These are phyloP conservation scores for Mycena amicta DNA, from an alignment of 768 basidiomycete species.

Conservation along the genomic window DNA sequence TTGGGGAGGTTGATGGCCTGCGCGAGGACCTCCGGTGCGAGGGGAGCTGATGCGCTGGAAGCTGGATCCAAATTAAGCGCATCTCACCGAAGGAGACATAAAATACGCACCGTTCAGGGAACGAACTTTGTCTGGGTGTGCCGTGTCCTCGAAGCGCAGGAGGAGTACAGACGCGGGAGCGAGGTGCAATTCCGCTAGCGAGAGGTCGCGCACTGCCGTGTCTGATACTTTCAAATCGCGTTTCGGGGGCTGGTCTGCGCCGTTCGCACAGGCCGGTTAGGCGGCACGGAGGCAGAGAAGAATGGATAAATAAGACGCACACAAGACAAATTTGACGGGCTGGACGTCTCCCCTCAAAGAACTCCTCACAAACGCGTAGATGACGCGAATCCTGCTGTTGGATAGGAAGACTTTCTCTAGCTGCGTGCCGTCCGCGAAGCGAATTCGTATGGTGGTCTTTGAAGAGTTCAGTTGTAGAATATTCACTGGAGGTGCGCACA, in stretches of 20 bases:
- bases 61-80: slow-evolving; percentile 38
- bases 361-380: slow-evolving; percentile 83
- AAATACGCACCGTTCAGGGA: slow-evolving; percentile 62
- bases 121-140: slow-evolving; percentile 13
- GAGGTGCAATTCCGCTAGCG: slow-evolving; percentile 69
- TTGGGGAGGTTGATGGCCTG: slow-evolving; percentile 68
- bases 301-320: slow-evolving; percentile 54
- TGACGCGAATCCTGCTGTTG: slow-evolving; percentile 73
- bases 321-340: slow-evolving; percentile 81
- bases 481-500: slow-evolving; percentile 39
- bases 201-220: slow-evolving; percentile 65
- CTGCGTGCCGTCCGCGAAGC: slow-evolving; percentile 79
- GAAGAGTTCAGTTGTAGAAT: background rate
- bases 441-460: slow-evolving; percentile 81
- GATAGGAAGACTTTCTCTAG: slow-evolving; percentile 81
- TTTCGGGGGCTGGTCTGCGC: slow-evolving; percentile 80
- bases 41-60: slow-evolving; percentile 60
- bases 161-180: slow-evolving; percentile 81
- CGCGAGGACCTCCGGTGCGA: slow-evolving; percentile 56
- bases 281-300: background rate
- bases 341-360: slow-evolving; percentile 75
- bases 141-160: slow-evolving; percentile 72
- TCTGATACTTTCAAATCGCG: slow-evolving; percentile 85
- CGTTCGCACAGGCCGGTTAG: too few species aligned
- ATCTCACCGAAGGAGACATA: slow-evolving; percentile 1